These are phyloP conservation scores for Juglanconis juglandina DNA, from an alignment of 2,329 filamentous ascomycete genomes.

Conservation along the genomic window DNA sequence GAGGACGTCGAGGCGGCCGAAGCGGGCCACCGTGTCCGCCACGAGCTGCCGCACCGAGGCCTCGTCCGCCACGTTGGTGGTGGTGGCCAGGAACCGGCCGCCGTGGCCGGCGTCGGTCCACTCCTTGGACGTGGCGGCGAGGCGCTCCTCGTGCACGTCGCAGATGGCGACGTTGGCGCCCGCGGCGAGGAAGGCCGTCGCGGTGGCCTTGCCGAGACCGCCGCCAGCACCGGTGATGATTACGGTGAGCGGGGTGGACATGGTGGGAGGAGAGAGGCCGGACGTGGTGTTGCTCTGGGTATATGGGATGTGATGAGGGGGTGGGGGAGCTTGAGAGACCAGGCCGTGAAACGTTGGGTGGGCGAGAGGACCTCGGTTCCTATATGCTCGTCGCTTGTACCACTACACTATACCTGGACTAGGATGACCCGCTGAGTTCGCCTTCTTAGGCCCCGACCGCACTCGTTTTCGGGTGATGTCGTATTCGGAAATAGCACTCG, in stretches of 20 bases:
- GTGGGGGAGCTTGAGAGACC: no score
- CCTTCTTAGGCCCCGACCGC: no score
- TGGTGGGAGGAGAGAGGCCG: neutral
- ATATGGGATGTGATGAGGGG: no score
- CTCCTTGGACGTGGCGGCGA: slow-evolving; percentile 24
- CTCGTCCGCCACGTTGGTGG: slow-evolving; percentile 31
- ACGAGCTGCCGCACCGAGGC: slow-evolving; percentile 29
- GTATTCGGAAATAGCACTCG: no score
- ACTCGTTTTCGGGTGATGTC: no score
- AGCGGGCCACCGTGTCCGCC: slow-evolving; percentile 26
- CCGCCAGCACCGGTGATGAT: slow-evolving; percentile 32
- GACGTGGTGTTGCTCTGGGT: no score
- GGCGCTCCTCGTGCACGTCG: slow-evolving; percentile 30
- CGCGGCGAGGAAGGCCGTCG: slow-evolving; percentile 28
- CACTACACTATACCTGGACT: no score
- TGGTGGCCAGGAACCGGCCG: slow-evolving; percentile 24
- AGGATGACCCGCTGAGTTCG: no score
- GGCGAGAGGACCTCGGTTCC: no score
- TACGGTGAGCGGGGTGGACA: slow-evolving; percentile 18
- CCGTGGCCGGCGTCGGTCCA: slow-evolving; percentile 21
- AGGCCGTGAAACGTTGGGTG: no score
- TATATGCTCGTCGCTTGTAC: no score
- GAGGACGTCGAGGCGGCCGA: slow-evolving; percentile 37
- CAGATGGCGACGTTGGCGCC: slow-evolving; percentile 33
- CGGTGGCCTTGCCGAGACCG: slow-evolving; percentile 33